A percentile compares a stretch with the other conserved stretches of the same genome.
Evolutionary conservation across 1,284 basidiomycete species (phyloP).

Genomic region (Austroboletus olivaceoglutinosus): DNA sequence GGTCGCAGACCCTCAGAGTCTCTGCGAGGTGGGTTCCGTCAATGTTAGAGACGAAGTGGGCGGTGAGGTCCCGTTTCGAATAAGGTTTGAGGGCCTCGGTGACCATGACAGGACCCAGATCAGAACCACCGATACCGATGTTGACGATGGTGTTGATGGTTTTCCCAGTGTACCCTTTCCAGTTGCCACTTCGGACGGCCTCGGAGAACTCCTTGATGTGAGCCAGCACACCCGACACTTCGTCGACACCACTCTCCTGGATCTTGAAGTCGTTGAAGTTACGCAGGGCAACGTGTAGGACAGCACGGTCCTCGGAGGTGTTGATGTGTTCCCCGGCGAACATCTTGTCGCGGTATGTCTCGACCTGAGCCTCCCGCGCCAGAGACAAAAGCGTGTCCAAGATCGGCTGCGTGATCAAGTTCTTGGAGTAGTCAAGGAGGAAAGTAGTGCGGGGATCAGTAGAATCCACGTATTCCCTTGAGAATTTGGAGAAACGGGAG

Average conservation of each 20-base stretch:
- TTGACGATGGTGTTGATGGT: conserved; percentile 94
- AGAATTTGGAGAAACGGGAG: conserved; percentile 83
- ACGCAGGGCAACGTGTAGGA: conserved; percentile 92
- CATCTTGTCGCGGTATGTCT: conserved; percentile 89
- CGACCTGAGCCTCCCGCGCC: conserved; percentile 84
- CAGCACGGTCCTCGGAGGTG: conserved; percentile 95
- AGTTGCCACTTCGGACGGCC: conserved; percentile 78
- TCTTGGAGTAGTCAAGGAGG: conserved; percentile 96
- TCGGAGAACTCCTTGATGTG: conserved; percentile 94
- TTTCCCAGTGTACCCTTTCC: conserved; percentile 98
- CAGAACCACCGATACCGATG: conserved; percentile 98
- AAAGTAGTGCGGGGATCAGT: conserved; percentile 73
- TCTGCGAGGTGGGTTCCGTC: conserved; percentile 98
- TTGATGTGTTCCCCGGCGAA: conserved; percentile 97
- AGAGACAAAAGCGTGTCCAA: conserved; percentile 75
- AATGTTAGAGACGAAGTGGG: conserved; percentile 96
- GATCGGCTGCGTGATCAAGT: conserved; percentile 88
- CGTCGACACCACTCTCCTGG: conserved; percentile 76
- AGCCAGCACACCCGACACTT: conserved; percentile 81
- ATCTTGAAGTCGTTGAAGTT: conserved; percentile 80
- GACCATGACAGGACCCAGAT: conserved; percentile 98
- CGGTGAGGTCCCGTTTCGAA: conserved; percentile 83
- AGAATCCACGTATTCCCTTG: conserved; percentile 69
- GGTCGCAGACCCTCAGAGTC: conserved; percentile 78
- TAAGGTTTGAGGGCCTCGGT: conserved; percentile 96